Percentiles rank a stretch among this genome's conserved stretches.
These are phyloP conservation scores for Fraxinus paxiana DNA, from an alignment of 305 asterid genomes.

Conservation along the genomic window DNA sequence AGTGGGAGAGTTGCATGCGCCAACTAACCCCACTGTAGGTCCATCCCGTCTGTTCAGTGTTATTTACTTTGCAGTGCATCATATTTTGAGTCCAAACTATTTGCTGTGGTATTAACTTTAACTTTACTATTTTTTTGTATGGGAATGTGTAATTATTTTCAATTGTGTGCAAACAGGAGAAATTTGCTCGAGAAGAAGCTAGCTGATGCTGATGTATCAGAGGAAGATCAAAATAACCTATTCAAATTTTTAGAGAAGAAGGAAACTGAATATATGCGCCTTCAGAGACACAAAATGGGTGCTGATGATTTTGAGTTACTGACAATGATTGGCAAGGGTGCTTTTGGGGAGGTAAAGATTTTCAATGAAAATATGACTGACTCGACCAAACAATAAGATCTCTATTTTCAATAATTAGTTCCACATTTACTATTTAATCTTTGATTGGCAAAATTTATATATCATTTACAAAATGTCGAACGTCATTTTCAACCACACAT, in stretches of 20 bases:
- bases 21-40: not conserved
- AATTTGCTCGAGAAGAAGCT: constrained; percentile 76
- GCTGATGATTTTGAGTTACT: constrained; percentile 88
- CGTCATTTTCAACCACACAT: not conserved
- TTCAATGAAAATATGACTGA: constrained; percentile 1
- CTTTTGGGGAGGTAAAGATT: constrained; percentile 88
- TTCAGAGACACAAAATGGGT: constrained; percentile 94
- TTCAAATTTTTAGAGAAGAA: constrained; percentile 85
- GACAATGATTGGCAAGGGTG: constrained; percentile 98
- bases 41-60: not conserved
- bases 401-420: not conserved
- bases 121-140: not conserved
- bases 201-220: constrained; percentile 97
- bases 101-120: not conserved
- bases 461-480: not conserved
- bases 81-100: not conserved
- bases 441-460: not conserved
- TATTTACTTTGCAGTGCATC: not conserved
- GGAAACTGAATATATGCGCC: constrained; percentile 98
- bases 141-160: not conserved
- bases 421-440: constrained; percentile 9
- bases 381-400: not conserved
- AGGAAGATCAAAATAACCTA: constrained; percentile 89
- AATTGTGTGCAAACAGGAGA: constrained; percentile 50
- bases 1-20: not conserved